Conservation (phyloP, 2,329 filamentous ascomycete genomes). For the Neocucurbitaria cava region DNA sequence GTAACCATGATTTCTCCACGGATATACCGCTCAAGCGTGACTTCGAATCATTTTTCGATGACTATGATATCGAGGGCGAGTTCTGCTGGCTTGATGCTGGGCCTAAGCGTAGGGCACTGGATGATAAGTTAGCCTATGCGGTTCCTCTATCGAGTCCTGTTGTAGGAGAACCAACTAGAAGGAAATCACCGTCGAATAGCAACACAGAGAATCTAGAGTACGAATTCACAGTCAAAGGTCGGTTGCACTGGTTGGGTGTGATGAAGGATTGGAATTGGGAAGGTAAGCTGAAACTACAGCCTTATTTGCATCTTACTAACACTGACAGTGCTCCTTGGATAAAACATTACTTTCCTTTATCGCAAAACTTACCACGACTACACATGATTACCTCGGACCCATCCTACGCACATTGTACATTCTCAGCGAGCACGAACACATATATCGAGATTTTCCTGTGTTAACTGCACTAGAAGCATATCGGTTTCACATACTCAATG, state of each 20-base stretch:
- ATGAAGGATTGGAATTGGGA: constrained; percentile 79
- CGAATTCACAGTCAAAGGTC: constrained; percentile 70
- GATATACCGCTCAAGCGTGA: constrained; percentile 29
- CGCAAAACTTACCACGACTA: background rate
- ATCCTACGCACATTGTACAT: background rate
- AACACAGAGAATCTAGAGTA: constrained; percentile 57
- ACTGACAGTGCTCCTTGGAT: constrained; percentile 30
- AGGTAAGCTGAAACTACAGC: constrained; percentile 57
- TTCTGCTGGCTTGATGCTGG: constrained; percentile 30
- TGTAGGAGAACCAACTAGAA: background rate
- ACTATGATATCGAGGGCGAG: constrained; percentile 21
- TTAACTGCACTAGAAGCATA: background rate
- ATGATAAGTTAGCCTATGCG: constrained; percentile 3
- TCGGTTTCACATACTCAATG: background rate
- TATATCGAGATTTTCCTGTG: background rate
- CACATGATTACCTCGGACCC: background rate
- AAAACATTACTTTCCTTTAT: background rate
- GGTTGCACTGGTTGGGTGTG: constrained; percentile 72
- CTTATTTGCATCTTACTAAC: constrained; percentile 12
- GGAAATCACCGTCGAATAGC: constrained; percentile 2
- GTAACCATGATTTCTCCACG: constrained; percentile 12
- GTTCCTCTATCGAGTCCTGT: constrained; percentile 1
- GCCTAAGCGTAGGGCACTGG: constrained; percentile 32
- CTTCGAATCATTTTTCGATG: constrained; percentile 26
- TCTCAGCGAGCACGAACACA: background rate